phyloP scores from a whole-genome alignment of 495 filamentous ascomycete species.

The Hypoxylon perforatum region DNA sequence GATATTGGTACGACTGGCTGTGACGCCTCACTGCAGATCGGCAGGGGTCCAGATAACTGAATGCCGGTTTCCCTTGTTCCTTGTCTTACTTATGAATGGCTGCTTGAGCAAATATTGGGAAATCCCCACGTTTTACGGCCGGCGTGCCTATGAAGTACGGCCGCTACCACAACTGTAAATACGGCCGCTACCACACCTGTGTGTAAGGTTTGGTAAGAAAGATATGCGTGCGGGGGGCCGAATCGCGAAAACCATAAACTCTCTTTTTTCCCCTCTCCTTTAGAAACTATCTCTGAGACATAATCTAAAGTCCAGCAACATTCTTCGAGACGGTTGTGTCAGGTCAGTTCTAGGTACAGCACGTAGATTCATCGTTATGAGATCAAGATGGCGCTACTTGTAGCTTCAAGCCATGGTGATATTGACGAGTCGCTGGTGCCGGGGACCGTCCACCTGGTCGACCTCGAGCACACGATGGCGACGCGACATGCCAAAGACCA shows the following conservation, averaged over 20 bases:
- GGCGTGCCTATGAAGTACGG: too few relatives aligned
- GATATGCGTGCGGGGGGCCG: constrained; percentile 7
- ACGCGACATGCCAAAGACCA: constrained; percentile 56
- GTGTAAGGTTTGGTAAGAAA: constrained; percentile 16
- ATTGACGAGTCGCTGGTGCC: constrained; percentile 59
- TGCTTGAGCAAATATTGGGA: constrained; percentile 12
- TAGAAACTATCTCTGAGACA: too few relatives aligned
- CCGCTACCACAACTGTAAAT: too few relatives aligned
- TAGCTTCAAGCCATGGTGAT: constrained; percentile 33
- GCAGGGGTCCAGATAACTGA: constrained; percentile 33
- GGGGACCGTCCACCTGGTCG: constrained; percentile 66
- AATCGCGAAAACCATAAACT: constrained; percentile 12
- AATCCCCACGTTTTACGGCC: constrained; percentile 16
- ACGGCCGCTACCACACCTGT: too few relatives aligned
- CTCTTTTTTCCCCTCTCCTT: neutral
- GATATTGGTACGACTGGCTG: constrained; percentile 17
- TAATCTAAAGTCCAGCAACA: neutral
- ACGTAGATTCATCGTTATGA: neutral
- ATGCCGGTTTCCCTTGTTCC: neutral
- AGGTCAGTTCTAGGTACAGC: too few relatives aligned
- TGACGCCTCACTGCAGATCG: constrained; percentile 33
- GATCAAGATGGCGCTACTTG: constrained; percentile 27
- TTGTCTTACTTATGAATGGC: constrained; percentile 24
- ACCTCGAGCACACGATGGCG: constrained; percentile 56
- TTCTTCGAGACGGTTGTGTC: neutral